Base-by-base conservation (phyloP, 805 yeast species). In the Sungouiella blattae region DNA sequence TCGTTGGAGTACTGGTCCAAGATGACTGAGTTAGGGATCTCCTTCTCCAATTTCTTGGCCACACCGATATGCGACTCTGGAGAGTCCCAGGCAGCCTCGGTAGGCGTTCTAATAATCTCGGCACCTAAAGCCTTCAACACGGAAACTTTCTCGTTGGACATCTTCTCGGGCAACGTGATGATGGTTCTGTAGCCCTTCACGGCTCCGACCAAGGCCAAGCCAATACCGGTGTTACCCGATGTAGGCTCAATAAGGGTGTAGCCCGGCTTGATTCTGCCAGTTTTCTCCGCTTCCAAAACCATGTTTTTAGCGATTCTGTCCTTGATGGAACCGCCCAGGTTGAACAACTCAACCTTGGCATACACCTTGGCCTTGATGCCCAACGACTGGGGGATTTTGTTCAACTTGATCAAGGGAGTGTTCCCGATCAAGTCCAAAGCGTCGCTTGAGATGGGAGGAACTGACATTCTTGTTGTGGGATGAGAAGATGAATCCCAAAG, bases 51-150 rank as follows among this genome's bases (percentile, higher is more conserved):
- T 47, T 80, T 78, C 57, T 70, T 75, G 36, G 95, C 95, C 26
- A 86, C 95, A 46, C 95, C 95, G 55, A 86, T 85, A 54, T 86
- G 95, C 21, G 89, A 80, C 60, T 87, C 95, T 28, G 95, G 95
- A 31, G 94, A 76, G 52, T 86, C 95, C 87, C 88, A 86, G 2
- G 95, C 94, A 28, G 95, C 95, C 55, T 83, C 94, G 18, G 89
- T 86, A 34, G 95, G 95, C 9, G 95, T 86, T 69, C 95, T 77
- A 47, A 86, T 81, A 56, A 86, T 86, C 60, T 86, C 95, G 21
- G 95, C 95, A 40, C 95, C 95, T 40, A 86, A 71, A 5, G 94
- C 95, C 62, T 85, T 85, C 58, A 86, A 73, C 5, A 87, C 95
- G 32, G 89, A 78, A 20, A 86, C 95, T 58, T 86, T 86, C 57